Percentiles rank a stretch among this genome's conserved stretches.
phyloP scores from a whole-genome alignment of 179 eudicot genomes.

The Spergularia azorica region DNA sequence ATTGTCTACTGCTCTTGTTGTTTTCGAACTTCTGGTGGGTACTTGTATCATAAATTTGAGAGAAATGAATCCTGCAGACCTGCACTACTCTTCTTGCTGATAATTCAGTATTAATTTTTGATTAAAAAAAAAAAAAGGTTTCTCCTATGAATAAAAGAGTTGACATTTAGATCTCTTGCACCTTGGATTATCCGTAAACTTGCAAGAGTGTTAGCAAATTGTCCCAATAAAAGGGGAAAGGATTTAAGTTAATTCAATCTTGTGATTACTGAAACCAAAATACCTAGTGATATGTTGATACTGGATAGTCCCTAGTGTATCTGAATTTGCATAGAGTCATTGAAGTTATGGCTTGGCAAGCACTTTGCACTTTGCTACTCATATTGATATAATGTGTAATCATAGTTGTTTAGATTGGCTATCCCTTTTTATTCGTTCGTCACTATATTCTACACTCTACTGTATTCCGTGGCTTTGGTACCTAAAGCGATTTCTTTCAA shows the following conservation, averaged over 20 bases:
- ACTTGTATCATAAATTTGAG: background rate
- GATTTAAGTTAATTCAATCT: background rate
- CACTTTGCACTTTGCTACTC: background rate
- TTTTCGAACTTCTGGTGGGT: background rate
- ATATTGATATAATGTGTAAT: background rate
- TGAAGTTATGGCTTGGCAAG: background rate
- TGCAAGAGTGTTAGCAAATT: background rate
- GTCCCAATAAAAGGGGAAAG: background rate
- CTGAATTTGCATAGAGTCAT: background rate
- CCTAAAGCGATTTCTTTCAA: background rate
- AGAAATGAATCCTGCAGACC: too few species aligned
- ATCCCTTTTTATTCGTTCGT: background rate
- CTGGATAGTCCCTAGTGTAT: background rate
- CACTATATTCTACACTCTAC: background rate
- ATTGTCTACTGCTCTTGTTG: background rate
- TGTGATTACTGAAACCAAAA: background rate
- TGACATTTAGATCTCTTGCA: background rate
- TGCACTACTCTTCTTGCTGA: too few species aligned
- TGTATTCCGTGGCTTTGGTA: background rate
- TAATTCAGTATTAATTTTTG: slow-evolving; percentile 9
- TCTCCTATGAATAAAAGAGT: too few species aligned
- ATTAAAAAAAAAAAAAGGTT: background rate
- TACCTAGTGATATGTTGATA: background rate
- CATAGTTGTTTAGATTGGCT: background rate
- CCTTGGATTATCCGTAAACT: background rate